These are phyloP conservation scores for Rhizopogon vinicolor DNA, from an alignment of 768 basidiomycete species.

Conservation along the genomic window DNA sequence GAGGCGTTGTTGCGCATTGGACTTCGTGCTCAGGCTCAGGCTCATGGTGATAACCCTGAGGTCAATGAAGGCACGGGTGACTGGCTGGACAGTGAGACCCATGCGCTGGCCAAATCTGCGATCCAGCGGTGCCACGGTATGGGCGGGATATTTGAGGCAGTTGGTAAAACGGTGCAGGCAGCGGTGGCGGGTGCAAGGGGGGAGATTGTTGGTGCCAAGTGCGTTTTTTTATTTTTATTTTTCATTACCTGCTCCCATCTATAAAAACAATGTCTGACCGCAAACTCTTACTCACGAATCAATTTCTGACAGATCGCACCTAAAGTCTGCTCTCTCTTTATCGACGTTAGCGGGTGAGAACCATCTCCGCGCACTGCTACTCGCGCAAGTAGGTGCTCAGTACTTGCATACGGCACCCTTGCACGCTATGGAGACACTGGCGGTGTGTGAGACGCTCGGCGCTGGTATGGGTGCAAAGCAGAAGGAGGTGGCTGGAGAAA, in stretches of 20 bases:
- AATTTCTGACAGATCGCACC: slow-evolving; percentile 28
- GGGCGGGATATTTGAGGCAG: slow-evolving; percentile 50
- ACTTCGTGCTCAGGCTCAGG: slow-evolving; percentile 10
- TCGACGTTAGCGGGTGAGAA: slow-evolving; percentile 62
- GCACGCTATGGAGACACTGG: slow-evolving; percentile 64
- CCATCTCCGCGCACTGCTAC: slow-evolving; percentile 63
- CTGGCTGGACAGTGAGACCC: slow-evolving; percentile 20
- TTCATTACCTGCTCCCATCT: background rate
- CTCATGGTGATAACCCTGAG: no score
- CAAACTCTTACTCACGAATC: slow-evolving; percentile 13
- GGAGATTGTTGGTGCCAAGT: slow-evolving; percentile 65
- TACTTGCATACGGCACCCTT: slow-evolving; percentile 66
- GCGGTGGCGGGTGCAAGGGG: slow-evolving; percentile 26
- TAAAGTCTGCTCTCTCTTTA: slow-evolving; percentile 56
- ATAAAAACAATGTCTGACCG: slow-evolving; percentile 1
- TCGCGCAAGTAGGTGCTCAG: slow-evolving; percentile 65
- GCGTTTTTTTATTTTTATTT: slow-evolving; percentile 22
- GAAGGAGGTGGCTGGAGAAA: slow-evolving; percentile 9
- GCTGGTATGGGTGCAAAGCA: slow-evolving; percentile 55
- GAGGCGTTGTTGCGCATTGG: slow-evolving; percentile 50
- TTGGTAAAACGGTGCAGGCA: slow-evolving; percentile 52
- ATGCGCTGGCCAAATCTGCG: slow-evolving; percentile 31
- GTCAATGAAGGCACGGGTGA: background rate
- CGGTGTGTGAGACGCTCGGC: slow-evolving; percentile 64
- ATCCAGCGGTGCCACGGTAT: slow-evolving; percentile 39